These are phyloP conservation scores for Brasenia schreberi DNA, from an alignment of 164 flowering plant genomes.

Conservation along the genomic window DNA sequence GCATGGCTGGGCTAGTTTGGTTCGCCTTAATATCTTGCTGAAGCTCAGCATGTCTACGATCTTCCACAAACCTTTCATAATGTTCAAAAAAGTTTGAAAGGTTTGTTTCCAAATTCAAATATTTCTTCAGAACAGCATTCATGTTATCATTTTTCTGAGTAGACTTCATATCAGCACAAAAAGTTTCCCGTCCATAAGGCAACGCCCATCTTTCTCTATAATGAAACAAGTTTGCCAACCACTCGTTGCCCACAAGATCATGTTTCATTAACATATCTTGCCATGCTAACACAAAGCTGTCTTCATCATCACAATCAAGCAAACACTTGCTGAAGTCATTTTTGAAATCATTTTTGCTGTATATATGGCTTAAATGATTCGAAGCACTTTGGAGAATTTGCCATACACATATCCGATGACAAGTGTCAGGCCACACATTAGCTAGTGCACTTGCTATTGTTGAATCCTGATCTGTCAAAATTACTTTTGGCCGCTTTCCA, in stretches of 20 bases:
- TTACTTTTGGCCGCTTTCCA: slow-evolving; percentile 5
- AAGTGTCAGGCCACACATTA: neutral
- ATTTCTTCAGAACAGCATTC: neutral
- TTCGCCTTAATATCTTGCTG: neutral
- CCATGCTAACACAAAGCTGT: neutral
- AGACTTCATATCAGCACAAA: neutral
- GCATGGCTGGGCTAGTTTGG: neutral
- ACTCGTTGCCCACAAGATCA: neutral
- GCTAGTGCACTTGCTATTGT: slow-evolving; percentile 3
- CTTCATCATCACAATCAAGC: neutral
- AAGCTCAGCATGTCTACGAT: neutral
- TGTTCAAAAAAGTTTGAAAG: neutral
- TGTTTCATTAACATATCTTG: neutral
- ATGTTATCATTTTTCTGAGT: neutral
- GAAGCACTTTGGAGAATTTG: slow-evolving; percentile 3
- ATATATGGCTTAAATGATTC: slow-evolving; percentile 1
- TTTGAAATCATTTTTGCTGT: neutral
- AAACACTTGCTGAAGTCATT: neutral
- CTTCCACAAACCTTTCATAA: neutral
- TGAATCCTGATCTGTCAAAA: slow-evolving; percentile 1
- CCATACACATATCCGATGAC: slow-evolving; percentile 4
- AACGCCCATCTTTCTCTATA: neutral
- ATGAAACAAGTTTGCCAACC: neutral
- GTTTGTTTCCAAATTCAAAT: neutral
- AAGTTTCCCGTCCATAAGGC: neutral